Evolutionary conservation across 768 basidiomycete genomes (phyloP).

Genomic region (Suillus paluster): DNA sequence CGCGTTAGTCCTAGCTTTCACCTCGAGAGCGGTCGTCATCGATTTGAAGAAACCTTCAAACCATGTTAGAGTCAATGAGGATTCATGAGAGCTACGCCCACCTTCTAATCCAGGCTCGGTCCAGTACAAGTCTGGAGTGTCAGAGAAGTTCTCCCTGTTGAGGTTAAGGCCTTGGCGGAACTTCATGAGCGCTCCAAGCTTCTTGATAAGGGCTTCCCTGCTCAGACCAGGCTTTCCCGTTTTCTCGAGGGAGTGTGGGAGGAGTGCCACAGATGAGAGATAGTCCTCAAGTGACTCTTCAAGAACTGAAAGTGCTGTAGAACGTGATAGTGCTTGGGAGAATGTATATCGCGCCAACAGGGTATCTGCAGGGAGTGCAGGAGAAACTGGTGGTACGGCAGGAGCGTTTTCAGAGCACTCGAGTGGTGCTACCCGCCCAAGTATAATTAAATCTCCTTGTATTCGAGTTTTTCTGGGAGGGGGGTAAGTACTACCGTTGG

Average conservation of each 20-base stretch:
- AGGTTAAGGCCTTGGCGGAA: slow-evolving; percentile 93
- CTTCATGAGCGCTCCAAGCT: slow-evolving; percentile 89
- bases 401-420: slow-evolving; percentile 51
- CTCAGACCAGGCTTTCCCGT: slow-evolving; percentile 86
- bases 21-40: slow-evolving; percentile 84
- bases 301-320: slow-evolving; percentile 85
- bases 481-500: not conserved
- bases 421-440: slow-evolving; percentile 71
- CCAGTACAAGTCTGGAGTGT: slow-evolving; percentile 95
- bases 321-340: slow-evolving; percentile 89
- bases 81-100: slow-evolving; percentile 30
- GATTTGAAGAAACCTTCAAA: slow-evolving; percentile 78
- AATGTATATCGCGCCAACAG: slow-evolving; percentile 88
- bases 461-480: slow-evolving; percentile 74
- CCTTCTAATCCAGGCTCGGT: slow-evolving; percentile 89
- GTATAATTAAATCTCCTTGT: slow-evolving; percentile 90
- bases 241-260: slow-evolving; percentile 75
- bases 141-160: slow-evolving; percentile 86
- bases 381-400: slow-evolving; percentile 52
- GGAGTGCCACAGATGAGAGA: slow-evolving; percentile 76
- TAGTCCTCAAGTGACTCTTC: slow-evolving; percentile 85
- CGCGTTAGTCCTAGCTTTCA: slow-evolving; percentile 76
- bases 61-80: not conserved
- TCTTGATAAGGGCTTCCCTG: slow-evolving; percentile 84
- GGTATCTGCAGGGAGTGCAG: slow-evolving; percentile 68